Percentiles rank a stretch among this genome's conserved stretches.
phyloP scores from a whole-genome alignment of 2,329 filamentous ascomycete species.

The Talaromyces sp. region DNA sequence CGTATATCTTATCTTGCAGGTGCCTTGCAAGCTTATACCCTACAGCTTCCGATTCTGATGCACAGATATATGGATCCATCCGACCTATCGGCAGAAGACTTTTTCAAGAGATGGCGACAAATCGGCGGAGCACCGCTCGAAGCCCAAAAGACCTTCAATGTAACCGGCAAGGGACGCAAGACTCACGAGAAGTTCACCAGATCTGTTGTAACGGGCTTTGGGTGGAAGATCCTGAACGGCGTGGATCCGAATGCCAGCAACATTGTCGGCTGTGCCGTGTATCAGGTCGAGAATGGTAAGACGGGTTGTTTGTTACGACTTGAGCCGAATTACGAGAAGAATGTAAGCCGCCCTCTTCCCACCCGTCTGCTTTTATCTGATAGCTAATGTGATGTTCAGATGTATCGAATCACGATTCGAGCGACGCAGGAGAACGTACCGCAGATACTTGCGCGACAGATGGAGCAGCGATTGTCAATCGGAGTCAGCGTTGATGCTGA shows the following conservation, averaged over 20 bases:
- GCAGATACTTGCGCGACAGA: constrained; percentile 72
- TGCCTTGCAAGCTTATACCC: constrained; percentile 84
- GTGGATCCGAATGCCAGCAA: constrained; percentile 95
- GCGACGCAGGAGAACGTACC: constrained; percentile 92
- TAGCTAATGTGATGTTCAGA: constrained; percentile 54
- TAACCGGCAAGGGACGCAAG: constrained; percentile 60
- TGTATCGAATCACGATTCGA: constrained; percentile 90
- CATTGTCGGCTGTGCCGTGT: constrained; percentile 82
- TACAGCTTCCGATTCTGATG: constrained; percentile 82
- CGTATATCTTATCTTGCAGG: constrained; percentile 93
- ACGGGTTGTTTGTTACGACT: constrained; percentile 89
- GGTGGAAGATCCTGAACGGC: constrained; percentile 79
- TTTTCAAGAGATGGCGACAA: constrained; percentile 99
- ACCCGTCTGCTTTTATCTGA: no score
- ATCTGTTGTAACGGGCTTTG: constrained; percentile 75
- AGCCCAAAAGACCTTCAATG: constrained; percentile 79
- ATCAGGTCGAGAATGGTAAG: constrained; percentile 76
- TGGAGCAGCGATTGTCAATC: constrained; percentile 77
- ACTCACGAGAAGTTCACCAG: constrained; percentile 71
- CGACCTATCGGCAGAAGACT: constrained; percentile 82
- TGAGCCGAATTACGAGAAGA: constrained; percentile 89
- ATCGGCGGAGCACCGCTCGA: constrained; percentile 87
- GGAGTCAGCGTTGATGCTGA: constrained; percentile 35
- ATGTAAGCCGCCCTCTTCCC: constrained; percentile 59
- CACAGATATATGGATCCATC: constrained; percentile 98